Conservation (phyloP, 108 stramenopile genomes). For the Fragilaria radians region DNA sequence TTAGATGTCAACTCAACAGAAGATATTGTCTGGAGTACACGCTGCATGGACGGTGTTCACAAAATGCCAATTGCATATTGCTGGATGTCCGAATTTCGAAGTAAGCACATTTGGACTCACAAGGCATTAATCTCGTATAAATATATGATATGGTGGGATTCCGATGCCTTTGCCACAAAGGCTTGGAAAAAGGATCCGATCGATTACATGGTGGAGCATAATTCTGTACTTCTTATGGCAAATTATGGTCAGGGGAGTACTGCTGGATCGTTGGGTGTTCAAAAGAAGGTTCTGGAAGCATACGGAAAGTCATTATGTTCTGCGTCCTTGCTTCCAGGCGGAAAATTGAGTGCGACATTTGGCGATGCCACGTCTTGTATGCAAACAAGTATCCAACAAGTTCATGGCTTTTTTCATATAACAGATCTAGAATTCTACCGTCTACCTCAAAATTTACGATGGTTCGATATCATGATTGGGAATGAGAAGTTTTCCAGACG, state of each 20-base stretch:
- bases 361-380: background rate
- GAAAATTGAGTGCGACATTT: background rate
- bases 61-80: constrained; percentile 15
- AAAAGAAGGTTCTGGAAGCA: constrained; percentile 11
- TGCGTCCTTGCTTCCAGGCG: constrained; percentile 1
- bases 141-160: constrained; percentile 42
- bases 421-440: constrained; percentile 47
- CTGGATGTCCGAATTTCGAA: constrained; percentile 36
- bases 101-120: constrained; percentile 31
- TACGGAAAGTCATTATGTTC: constrained; percentile 24
- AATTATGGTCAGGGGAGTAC: constrained; percentile 28
- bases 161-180: constrained; percentile 29
- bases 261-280: background rate
- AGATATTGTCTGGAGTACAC: constrained; percentile 19
- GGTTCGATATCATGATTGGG: constrained; percentile 25
- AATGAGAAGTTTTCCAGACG: constrained; percentile 27
- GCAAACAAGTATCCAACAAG: background rate
- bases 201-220: constrained; percentile 27
- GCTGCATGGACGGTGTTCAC: constrained; percentile 7
- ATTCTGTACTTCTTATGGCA: constrained; percentile 27
- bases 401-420: constrained; percentile 47
- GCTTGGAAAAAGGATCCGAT: constrained; percentile 36
- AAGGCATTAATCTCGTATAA: constrained; percentile 25
- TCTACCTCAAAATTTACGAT: constrained; percentile 4
- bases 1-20: constrained; percentile 1